Conservation (phyloP, 148 eudicot genomes). For the Pharnaceum exiguum region DNA sequence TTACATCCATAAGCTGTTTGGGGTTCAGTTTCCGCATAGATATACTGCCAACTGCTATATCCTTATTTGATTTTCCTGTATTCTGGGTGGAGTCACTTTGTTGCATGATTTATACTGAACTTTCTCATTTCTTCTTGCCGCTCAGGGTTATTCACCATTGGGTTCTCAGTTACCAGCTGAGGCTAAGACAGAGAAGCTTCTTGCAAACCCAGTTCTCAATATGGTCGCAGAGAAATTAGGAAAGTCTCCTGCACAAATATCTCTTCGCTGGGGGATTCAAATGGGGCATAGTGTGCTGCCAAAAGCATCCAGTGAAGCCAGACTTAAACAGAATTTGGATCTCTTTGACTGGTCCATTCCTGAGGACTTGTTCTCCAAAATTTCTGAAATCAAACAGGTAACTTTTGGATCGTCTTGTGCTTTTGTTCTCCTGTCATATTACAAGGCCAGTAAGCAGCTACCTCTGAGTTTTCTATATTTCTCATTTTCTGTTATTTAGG, state of each 20-base stretch:
- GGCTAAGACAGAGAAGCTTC: slow-evolving; percentile 16
- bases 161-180: slow-evolving; percentile 61
- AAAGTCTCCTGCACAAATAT: slow-evolving; percentile 57
- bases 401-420: too few relatives aligned
- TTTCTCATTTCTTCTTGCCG: background rate
- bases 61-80: too few relatives aligned
- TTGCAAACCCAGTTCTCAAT: slow-evolving; percentile 25
- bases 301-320: slow-evolving; percentile 46
- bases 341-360: slow-evolving; percentile 54
- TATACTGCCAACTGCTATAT: too few relatives aligned
- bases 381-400: slow-evolving; percentile 46
- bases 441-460: too few relatives aligned
- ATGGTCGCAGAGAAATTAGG: slow-evolving; percentile 37
- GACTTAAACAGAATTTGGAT: slow-evolving; percentile 41
- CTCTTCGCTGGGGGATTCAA: slow-evolving; percentile 61
- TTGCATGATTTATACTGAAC: too few relatives aligned
- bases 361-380: slow-evolving; percentile 35
- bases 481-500: too few relatives aligned
- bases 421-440: too few relatives aligned
- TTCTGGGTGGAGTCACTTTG: too few relatives aligned
- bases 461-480: too few relatives aligned
- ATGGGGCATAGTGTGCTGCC: slow-evolving; percentile 58
- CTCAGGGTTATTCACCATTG: slow-evolving; percentile 49
- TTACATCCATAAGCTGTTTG: background rate
- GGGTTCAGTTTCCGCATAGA: too few relatives aligned